Evolutionary conservation across 2,329 filamentous ascomycete genomes (phyloP), one percentile per base, ranked within the genome.

Genomic region (Cordyceps cateniannulata): DNA sequence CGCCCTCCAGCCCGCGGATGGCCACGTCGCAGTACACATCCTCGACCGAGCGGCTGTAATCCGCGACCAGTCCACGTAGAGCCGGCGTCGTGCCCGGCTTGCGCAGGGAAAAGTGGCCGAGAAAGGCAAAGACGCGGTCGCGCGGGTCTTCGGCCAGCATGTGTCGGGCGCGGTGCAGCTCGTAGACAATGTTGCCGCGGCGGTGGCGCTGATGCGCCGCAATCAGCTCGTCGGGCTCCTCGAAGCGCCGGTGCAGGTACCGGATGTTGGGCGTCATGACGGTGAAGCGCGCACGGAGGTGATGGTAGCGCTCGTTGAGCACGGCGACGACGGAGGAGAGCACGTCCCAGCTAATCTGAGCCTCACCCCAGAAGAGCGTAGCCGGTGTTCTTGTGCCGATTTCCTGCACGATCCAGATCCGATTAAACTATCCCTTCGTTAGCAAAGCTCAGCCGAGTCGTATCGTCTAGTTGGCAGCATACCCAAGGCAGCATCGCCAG

Each of bases 401-500:
- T 24, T 75, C 72, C 40, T 75, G 72, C 24, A 72, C 71, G 32
- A 75, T 73, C 72, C 72, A 75, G 44, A 73, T 68, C 12, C 72
- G 69, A 29, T 69, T 67, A 40, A 75, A 75, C 73, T 74, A 32
- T 22, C 52, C 8, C 8, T 44, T 9, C 20, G 54, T 63, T 25
- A 62, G 54, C 24, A n/a, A 9, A 22, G 40, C 27, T 63, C 24
- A 64, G 62, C 24, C 29, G 29, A 32, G 12, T 32, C 52, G 49
- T 27, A 25, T 32, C 7, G 20, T 18, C 25, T 14, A 10, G 18
- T 14, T 7, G 7, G 10, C 5, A n/a, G 42, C 72, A 66, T 60
- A 73, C 72, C 72, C 72, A 74, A 5, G 69, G 69, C 7, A 69
- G 51, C 44, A 67, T 70, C 14, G 71, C 69, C 49, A 74, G 32